Evolutionary conservation across 2,329 filamentous ascomycete species (phyloP), one percentile per base, ranked within the genome.

Genomic region (Mycocentrospora acerina): DNA sequence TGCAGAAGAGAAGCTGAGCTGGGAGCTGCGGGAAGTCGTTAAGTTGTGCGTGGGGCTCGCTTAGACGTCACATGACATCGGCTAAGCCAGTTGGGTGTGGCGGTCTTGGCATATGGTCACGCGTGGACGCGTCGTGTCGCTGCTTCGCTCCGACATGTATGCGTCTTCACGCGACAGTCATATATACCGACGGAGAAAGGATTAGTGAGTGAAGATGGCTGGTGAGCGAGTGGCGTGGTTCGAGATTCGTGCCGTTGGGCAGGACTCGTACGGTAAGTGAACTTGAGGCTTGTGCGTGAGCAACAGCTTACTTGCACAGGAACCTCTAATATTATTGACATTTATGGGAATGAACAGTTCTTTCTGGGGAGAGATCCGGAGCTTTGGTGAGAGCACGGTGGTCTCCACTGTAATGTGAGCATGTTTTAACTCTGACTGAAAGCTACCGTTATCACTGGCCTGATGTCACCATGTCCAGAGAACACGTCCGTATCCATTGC

Each of bases 401-500:
- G 31, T 25, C 24, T 22, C 35, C 14, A 7, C 32, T 17, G n/a
- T 29, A 35, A n/a, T 28, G 17, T 24, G 36, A 37, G 32, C 34
- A 29, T 44, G 32, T 44, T 50, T 44, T 62, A 32, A 60, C 37
- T 14, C 32, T 19, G 11, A 29, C 14, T 18, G 9, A n/a, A 12
- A 4, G 29, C 28, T 67, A 64, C 38, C 57, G 56, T 17, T 56
- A 60, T 33, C 42, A 45, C 25, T 67, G 62, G 63, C 41, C 44
- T 11, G 60, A 66, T 30, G 51, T 52, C 7, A 57, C 53, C 24
- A 68, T 77, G 13, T 76, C 74, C 12, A 70, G 67, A 24, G 61
- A 65, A 36, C 74, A 77, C 58, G 47, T 76, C 12, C 64, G 64
- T 15, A 59, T 76, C 29, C 71, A 72, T 45, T 73, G 71, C 48